A percentile compares a stretch with the other conserved stretches of the same genome.
These are phyloP conservation scores for Lachancea waltii DNA, from an alignment of 805 yeast species.

Conservation along the genomic window DNA sequence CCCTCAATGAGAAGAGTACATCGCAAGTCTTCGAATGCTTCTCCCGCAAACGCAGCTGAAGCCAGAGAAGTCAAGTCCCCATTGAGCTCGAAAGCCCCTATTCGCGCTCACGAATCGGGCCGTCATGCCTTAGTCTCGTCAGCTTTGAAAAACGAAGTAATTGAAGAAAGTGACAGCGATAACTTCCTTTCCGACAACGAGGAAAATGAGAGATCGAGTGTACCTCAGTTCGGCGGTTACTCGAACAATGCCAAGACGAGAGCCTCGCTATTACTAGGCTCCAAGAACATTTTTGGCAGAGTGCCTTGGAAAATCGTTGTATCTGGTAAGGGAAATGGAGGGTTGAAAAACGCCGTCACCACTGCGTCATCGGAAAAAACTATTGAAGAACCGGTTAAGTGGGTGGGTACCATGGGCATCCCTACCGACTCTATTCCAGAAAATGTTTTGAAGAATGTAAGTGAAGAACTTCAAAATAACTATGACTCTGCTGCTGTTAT, in stretches of 20 bases:
- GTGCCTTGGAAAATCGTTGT: conserved; percentile 72
- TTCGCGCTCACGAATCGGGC: conserved; percentile 1
- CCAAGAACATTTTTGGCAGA: conserved; percentile 35
- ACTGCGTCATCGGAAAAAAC: conserved; percentile 43
- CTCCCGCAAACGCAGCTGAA: conserved; percentile 2
- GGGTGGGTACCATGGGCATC: conserved; percentile 92
- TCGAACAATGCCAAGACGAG: conserved; percentile 52
- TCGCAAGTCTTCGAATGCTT: conserved; percentile 14
- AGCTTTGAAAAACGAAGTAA: conserved; percentile 5
- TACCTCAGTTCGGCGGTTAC: conserved; percentile 63
- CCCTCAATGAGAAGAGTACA: conserved; percentile 33
- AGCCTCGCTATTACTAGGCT: conserved; percentile 31
- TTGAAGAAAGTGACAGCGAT: conserved; percentile 14
- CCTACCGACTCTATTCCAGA: conserved; percentile 78
- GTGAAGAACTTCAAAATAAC: conserved; percentile 38
- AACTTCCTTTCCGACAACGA: conserved; percentile 24
- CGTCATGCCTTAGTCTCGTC: conserved; percentile 3
- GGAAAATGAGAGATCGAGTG: conserved; percentile 13
- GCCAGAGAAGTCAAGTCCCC: neutral
- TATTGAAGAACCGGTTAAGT: conserved; percentile 38
- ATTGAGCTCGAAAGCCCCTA: conserved; percentile 1
- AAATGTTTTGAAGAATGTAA: conserved; percentile 47
- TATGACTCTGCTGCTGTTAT: conserved; percentile 60
- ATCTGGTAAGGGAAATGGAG: conserved; percentile 78
- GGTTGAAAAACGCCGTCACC: conserved; percentile 75